phyloP scores from a whole-genome alignment of 257 asterid species.

The Salvia miltiorrhiza region DNA sequence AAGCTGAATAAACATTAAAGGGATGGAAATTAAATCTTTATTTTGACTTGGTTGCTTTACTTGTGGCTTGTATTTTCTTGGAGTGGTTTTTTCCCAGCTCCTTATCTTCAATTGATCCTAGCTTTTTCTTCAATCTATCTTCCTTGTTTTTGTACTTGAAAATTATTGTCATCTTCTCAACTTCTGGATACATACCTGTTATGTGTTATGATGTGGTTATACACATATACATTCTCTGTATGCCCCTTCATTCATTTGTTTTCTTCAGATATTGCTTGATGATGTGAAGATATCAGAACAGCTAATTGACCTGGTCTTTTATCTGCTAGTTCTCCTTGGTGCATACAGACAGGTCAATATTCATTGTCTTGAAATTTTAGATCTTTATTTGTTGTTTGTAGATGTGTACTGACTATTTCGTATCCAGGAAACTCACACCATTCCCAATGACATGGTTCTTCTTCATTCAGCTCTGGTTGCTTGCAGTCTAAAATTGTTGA shows the following conservation, averaged over 20 bases:
- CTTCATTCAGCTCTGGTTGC: slow-evolving; percentile 94
- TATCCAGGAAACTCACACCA: slow-evolving; percentile 46
- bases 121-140: background rate
- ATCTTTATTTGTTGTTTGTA: background rate
- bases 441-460: slow-evolving; percentile 65
- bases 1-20: background rate
- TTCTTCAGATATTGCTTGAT: slow-evolving; percentile 44
- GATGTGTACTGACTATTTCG: slow-evolving; percentile 17
- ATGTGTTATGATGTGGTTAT: slow-evolving; percentile 16
- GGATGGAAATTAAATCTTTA: background rate
- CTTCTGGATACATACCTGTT: background rate
- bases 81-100: background rate
- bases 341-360: slow-evolving; percentile 66
- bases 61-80: background rate
- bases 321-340: slow-evolving; percentile 66
- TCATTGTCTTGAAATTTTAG: slow-evolving; percentile 14
- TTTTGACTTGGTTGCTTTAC: slow-evolving; percentile 6
- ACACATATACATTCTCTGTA: slow-evolving; percentile 1
- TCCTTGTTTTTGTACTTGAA: background rate
- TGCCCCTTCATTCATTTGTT: slow-evolving; percentile 6
- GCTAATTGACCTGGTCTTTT: slow-evolving; percentile 78
- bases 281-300: slow-evolving; percentile 70
- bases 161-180: slow-evolving; percentile 1
- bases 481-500: slow-evolving; percentile 69
- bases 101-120: background rate